Base-by-base conservation (phyloP, 805 yeast species). In the Starmerella cellae region DNA sequence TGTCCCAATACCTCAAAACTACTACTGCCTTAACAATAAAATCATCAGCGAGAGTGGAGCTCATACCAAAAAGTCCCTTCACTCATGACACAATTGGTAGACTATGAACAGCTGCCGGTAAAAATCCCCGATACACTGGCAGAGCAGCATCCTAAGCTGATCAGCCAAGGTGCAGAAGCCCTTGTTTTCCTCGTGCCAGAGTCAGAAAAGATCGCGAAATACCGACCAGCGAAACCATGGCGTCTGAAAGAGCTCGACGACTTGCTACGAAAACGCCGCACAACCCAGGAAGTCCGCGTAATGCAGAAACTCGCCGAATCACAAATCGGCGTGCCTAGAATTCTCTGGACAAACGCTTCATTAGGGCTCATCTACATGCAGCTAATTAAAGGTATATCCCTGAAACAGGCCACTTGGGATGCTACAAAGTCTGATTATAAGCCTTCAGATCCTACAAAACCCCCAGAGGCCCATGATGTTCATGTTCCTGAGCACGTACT, bases 281-380 rank as follows among this genome's bases (percentile, higher is more conserved):
- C 97, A 0, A 62, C 77, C 3, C 78, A 88, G 1, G 98, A 91
- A 56, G 84, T 85, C 2, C 77, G 87, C 51, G 66, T 88, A 23
- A 61, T 91, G 61, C 69, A 71, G 37, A 79, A 74, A 56, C 62
- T 82, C 30, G 56, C 57, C 13, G 50, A 52, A 6, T 55, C 51
- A 1, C 80, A 76, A 0, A 68, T 91, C 16, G 65, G 67, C 9
- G 82, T 80, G 1, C 98, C 98, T 0, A 60, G 68, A 44, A 58
- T 91, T 36, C 62, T 81, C n/a, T 77, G 77, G 38, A 70, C 78
- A n/a, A 96, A 91, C 62, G 73, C 77, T 3, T 60, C 68, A 32
- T 73, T 75, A 48, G 98, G 97, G 1, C 63, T 82, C 36, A 75
- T 91, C 21, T 85, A 93, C 91, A 82, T 88, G 88, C 93, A 83